Evolutionary conservation across 371 early-diverging fungal genomes (phyloP), one percentile per base, ranked within the genome.

Genomic region (Rhizopus stolonifer): DNA sequence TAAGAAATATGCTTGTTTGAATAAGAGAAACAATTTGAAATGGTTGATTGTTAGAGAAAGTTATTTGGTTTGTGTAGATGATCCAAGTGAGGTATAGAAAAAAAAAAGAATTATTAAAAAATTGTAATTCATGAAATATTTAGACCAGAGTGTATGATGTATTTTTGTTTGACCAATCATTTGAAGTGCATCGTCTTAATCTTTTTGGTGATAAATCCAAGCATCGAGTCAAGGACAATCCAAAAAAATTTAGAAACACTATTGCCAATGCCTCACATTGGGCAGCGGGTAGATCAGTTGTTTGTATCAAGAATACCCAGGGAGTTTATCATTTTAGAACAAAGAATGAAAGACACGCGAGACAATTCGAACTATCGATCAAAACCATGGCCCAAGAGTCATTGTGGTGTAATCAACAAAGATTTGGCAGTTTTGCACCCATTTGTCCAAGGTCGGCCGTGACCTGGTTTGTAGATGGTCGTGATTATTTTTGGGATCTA

Each of bases 351-450:
- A 62, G 65, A 1, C 67, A 74, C 19, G 81, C 80, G 45, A 71
- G 57, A 25, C 78, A 81, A 34, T 81, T 79, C 69, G 61, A 74
- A 15, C 29, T 61, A 0, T 73, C 77, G 3, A 65, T 85, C 9
- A 33, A 49, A 5, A 49, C 48, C 14, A 64, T 79, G 56, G 62
- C 64, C 22, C 21, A 22, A 11, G 45, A 60, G 7, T 77, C 74
- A 3, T 58, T 71, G 3, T 91, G 89, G 89, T 71, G 72, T 39
- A 62, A 61, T 6, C 21, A n/a, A 9, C 84, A 92, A 54, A 79
- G 87, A 4, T 88, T 78, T 44, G 78, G 72, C n/a, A 87, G 87
- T 5, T 93, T 88, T 72, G 89, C 93, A 31, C 92, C 92, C 4
- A 71, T 86, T 44, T 78, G 91, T 24, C 52, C 72, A 22, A 60